Conservation (phyloP, 108 stramenopile species). For the Asterionellopsis glacialis region DNA sequence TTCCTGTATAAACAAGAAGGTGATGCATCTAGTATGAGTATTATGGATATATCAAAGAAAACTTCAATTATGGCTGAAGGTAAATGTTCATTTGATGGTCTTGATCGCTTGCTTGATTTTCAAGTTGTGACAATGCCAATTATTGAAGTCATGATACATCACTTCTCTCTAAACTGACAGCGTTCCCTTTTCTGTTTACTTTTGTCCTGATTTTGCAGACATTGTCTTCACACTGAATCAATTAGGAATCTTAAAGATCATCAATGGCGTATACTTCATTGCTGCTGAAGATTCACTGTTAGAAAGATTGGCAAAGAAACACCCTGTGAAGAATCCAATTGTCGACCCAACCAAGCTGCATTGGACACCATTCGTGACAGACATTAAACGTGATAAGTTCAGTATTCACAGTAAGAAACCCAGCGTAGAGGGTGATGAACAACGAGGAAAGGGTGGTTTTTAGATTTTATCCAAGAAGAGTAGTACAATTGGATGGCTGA, state of each 20-base stretch:
- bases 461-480: neutral
- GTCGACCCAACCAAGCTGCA: constrained; percentile 90
- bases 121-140: too few relatives aligned
- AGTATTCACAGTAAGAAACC: constrained; percentile 91
- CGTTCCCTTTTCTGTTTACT: too few relatives aligned
- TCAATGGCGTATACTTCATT: constrained; percentile 90
- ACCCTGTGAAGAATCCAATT: constrained; percentile 89
- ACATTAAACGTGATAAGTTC: constrained; percentile 97
- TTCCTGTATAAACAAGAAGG: constrained; percentile 65
- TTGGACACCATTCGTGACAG: constrained; percentile 95
- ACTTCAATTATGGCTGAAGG: constrained; percentile 95
- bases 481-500: too few relatives aligned
- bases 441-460: constrained; percentile 1
- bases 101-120: too few relatives aligned
- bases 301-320: constrained; percentile 77
- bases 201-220: too few relatives aligned
- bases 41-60: constrained; percentile 88
- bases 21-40: constrained; percentile 64
- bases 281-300: constrained; percentile 73
- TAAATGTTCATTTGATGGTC: too few relatives aligned
- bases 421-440: constrained; percentile 40
- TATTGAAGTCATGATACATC: too few relatives aligned
- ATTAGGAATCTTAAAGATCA: constrained; percentile 88
- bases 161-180: too few relatives aligned
- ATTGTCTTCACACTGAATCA: constrained; percentile 91